Percentiles rank a stretch among this genome's conserved stretches.
phyloP scores from a whole-genome alignment of 352 stramenopile genomes.

The Phytophthora pseudosyringae region DNA sequence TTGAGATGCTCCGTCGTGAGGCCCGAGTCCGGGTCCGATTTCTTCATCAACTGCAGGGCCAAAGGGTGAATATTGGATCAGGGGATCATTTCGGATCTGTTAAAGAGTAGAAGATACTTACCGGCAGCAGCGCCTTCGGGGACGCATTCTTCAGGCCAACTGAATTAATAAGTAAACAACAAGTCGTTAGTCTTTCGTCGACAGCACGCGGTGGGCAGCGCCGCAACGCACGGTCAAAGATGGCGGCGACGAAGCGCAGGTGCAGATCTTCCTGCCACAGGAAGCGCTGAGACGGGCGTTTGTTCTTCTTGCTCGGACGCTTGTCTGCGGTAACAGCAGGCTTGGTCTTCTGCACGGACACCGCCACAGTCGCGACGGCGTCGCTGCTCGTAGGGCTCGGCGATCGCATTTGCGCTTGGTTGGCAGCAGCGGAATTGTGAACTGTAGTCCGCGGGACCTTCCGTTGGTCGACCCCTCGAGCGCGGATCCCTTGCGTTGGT shows the following conservation, averaged over 20 bases:
- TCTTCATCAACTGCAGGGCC: conserved; percentile 65
- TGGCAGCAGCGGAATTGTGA: conserved; percentile 6
- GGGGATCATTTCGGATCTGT: conserved; percentile 8
- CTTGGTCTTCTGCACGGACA: neutral
- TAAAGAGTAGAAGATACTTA: conserved; percentile 33
- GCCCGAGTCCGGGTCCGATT: conserved; percentile 40
- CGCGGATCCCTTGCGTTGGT: too few relatives aligned
- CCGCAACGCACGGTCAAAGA: conserved; percentile 80
- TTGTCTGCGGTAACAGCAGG: too few relatives aligned
- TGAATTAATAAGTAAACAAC: conserved; percentile 25
- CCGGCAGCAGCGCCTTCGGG: conserved; percentile 67
- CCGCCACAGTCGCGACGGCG: too few relatives aligned
- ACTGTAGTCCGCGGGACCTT: conserved; percentile 14
- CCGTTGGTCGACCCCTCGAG: too few relatives aligned
- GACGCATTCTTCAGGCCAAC: conserved; percentile 86
- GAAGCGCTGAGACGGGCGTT: conserved; percentile 78
- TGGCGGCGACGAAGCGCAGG: conserved; percentile 79
- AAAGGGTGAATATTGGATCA: neutral
- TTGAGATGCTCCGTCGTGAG: conserved; percentile 87
- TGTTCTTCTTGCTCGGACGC: conserved; percentile 72
- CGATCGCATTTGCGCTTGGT: conserved; percentile 14
- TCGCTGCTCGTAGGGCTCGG: conserved; percentile 11
- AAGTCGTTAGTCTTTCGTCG: conserved; percentile 3
- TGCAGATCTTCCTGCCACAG: conserved; percentile 85
- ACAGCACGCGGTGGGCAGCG: too few relatives aligned